A percentile compares a stretch with the other conserved stretches of the same genome.
These are phyloP conservation scores for Penicillium decumbens DNA, from an alignment of 2,329 filamentous ascomycete genomes.

Conservation along the genomic window DNA sequence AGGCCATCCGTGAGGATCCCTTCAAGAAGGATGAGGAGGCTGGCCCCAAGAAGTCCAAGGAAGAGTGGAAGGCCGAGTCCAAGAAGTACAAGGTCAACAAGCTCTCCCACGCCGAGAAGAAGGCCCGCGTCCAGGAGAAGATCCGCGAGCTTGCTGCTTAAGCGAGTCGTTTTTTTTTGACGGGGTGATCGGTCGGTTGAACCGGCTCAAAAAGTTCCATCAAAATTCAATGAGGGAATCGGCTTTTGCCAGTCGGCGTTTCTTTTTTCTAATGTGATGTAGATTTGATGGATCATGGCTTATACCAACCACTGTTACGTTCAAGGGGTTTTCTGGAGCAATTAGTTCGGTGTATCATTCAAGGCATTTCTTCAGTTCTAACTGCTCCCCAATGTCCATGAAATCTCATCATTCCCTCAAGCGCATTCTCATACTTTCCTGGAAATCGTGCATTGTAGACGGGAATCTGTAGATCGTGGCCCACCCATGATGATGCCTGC, in stretches of 20 bases:
- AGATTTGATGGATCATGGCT: constrained; percentile 30
- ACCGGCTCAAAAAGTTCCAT: constrained; percentile 21
- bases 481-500: no score
- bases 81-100: constrained; percentile 79
- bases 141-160: constrained; percentile 68
- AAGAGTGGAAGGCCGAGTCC: constrained; percentile 92
- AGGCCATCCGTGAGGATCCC: constrained; percentile 94
- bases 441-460: constrained; percentile 8
- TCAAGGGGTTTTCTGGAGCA: constrained; percentile 23
- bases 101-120: constrained; percentile 77
- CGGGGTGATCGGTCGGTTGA: constrained; percentile 13
- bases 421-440: constrained; percentile 10
- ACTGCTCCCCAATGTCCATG: constrained; percentile 29
- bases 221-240: constrained; percentile 24
- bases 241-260: constrained; percentile 26
- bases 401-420: constrained; percentile 27
- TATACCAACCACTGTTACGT: constrained; percentile 28
- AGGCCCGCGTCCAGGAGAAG: constrained; percentile 79
- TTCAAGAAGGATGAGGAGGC: constrained; percentile 81
- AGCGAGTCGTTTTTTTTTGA: constrained; percentile 26
- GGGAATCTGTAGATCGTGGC: constrained; percentile 6
- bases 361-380: constrained; percentile 32
- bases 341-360: constrained; percentile 30
- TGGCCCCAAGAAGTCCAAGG: constrained; percentile 90
- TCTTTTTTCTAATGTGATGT: constrained; percentile 23